Percentiles rank a stretch among this genome's conserved stretches.
phyloP scores from a whole-genome alignment of 768 basidiomycete genomes.

The Pulveroboletus ravenelii region DNA sequence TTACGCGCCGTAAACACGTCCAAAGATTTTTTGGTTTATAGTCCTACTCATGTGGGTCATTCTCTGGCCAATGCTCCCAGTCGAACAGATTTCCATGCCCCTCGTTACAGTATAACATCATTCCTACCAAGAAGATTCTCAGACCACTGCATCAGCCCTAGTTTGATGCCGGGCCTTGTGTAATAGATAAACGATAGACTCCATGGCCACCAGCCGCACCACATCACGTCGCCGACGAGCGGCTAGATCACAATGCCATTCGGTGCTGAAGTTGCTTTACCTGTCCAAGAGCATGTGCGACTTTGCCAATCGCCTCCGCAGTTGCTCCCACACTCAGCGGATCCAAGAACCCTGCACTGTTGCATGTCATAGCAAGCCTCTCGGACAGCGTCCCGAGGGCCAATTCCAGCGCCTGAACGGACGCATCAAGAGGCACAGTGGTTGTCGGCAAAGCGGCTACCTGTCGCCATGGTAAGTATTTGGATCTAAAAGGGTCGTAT shows the following conservation, averaged over 20 bases:
- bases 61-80: background rate
- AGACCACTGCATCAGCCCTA: background rate
- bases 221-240: constrained; percentile 12
- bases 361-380: constrained; percentile 44
- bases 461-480: constrained; percentile 15
- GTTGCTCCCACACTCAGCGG: constrained; percentile 46
- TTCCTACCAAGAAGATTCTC: background rate
- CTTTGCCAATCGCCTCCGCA: constrained; percentile 68
- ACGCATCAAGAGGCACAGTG: constrained; percentile 17
- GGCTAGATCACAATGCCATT: constrained; percentile 7
- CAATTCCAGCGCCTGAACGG: constrained; percentile 47
- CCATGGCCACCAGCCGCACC: constrained; percentile 5
- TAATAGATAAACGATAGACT: background rate
- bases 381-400: constrained; percentile 50
- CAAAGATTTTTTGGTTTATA: too few relatives aligned
- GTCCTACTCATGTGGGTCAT: background rate
- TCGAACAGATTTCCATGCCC: background rate
- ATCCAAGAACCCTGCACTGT: constrained; percentile 38
- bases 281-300: constrained; percentile 55
- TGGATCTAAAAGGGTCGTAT: background rate
- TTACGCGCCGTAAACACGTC: too few relatives aligned
- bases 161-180: background rate
- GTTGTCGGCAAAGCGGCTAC: constrained; percentile 10
- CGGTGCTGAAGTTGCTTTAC: constrained; percentile 54
- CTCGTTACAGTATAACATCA: background rate